These are phyloP conservation scores for Beta vulgaris DNA, from an alignment of 148 eudicot species.

Conservation along the genomic window DNA sequence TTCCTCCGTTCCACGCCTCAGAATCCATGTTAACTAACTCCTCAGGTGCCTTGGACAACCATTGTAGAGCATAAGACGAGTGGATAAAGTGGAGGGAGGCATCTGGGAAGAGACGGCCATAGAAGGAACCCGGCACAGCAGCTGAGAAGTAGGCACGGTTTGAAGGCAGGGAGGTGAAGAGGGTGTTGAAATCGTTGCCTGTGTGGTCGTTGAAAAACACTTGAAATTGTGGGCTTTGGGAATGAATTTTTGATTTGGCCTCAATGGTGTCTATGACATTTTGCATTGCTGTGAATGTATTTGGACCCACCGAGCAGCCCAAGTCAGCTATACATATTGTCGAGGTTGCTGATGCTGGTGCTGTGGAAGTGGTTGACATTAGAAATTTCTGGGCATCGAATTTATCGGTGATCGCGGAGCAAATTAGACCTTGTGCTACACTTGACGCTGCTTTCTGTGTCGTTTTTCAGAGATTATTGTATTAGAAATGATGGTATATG, in stretches of 20 bases:
- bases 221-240: neutral
- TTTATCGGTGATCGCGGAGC: neutral
- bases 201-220: neutral
- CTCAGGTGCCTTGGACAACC: slow-evolving; percentile 10
- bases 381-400: neutral
- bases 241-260: neutral
- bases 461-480: neutral
- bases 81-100: slow-evolving; percentile 3
- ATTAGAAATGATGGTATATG: too few species aligned
- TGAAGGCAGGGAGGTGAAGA: neutral
- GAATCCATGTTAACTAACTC: slow-evolving; percentile 1
- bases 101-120: slow-evolving; percentile 4
- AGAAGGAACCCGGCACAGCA: slow-evolving; percentile 1
- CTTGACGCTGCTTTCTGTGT: neutral
- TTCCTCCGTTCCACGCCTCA: neutral
- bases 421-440: neutral
- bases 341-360: neutral
- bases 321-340: slow-evolving; percentile 2
- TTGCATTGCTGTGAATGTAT: slow-evolving; percentile 9
- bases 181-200: slow-evolving; percentile 1
- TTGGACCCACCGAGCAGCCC: neutral
- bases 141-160: too few species aligned
- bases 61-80: slow-evolving; percentile 5
- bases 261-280: slow-evolving; percentile 1
- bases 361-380: neutral